Evolutionary conservation across 179 eudicot genomes (phyloP).

Genomic region (Carnegiea gigantea): DNA sequence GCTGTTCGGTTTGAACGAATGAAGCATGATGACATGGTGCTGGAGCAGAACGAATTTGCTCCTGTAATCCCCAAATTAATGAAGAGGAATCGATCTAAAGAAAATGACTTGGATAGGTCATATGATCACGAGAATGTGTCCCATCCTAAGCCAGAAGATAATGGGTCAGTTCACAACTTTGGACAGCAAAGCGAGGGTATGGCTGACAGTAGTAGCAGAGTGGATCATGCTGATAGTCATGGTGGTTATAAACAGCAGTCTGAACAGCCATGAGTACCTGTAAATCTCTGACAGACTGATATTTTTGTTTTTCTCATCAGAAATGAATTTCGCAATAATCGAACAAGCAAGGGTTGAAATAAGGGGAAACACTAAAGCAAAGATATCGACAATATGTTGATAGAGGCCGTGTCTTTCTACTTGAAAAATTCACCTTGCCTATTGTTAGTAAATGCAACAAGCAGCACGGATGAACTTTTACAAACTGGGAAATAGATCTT

Average conservation of each 20-base stretch:
- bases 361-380: neutral
- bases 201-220: constrained; percentile 3
- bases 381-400: neutral
- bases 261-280: neutral
- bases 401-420: neutral
- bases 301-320: neutral
- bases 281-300: neutral
- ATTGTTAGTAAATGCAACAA: neutral
- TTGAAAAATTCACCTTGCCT: neutral
- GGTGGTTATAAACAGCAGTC: neutral
- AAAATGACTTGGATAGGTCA: constrained; percentile 22
- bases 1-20: constrained; percentile 43
- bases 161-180: neutral
- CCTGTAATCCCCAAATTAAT: constrained; percentile 30
- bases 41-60: constrained; percentile 33
- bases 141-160: constrained; percentile 14
- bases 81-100: constrained; percentile 32
- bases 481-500: neutral
- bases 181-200: constrained; percentile 9
- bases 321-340: neutral
- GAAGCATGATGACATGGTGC: constrained; percentile 26
- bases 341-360: neutral
- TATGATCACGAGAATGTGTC: constrained; percentile 21
- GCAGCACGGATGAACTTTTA: neutral
- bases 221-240: constrained; percentile 30